Evolutionary conservation across 768 basidiomycete genomes (phyloP), one percentile per base, ranked within the genome.

Genomic region (Suillus subalutaceus): DNA sequence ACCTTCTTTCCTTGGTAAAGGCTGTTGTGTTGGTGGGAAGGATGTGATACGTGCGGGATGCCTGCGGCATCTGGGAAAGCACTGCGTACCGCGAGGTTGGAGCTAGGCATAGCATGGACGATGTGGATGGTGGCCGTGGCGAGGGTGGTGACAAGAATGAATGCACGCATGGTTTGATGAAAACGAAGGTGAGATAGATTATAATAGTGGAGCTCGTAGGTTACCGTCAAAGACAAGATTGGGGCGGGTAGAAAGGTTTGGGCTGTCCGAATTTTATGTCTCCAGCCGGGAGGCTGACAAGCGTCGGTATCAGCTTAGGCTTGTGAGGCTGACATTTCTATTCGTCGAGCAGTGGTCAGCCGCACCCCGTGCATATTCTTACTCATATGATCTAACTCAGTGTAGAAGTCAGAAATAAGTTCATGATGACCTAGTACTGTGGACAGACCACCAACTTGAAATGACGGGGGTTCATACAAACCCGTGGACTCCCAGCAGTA

Each of bases 11-110:
- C 63, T 62, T 62, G 64, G 72, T 71, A 9, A 26, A 66, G 68
- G 46, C 64, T 76, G 62, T 74, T 77, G 18, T 69, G 76, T 62
- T 75, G 74, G 55, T 77, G 76, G 57, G 75, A 40, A 63, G 77
- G 74, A 23, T 75, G 74, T 64, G 75, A 74, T 35, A 72, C 32
- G 55, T 75, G 67, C 26, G 60, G 69, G 35, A 72, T 68, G 64
- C 73, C 67, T 35, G 62, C 63, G 64, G 70, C 65, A 50, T 73
- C 66, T 68, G 67, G 35, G 50, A 62, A 67, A 59, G 43, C 65
- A 32, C 65, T 64, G 50, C 65, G 68, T 26, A 63, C 65, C 63
- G 66, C 52, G 63, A 76, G 71, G 76, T 66, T 63, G 65, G 64
- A 68, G 70, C 62, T 70, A 69, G 76, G 75, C 56, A 70, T 26